Base-by-base conservation (phyloP, 2,329 filamentous ascomycete genomes). In the Fusarium floridanum region DNA sequence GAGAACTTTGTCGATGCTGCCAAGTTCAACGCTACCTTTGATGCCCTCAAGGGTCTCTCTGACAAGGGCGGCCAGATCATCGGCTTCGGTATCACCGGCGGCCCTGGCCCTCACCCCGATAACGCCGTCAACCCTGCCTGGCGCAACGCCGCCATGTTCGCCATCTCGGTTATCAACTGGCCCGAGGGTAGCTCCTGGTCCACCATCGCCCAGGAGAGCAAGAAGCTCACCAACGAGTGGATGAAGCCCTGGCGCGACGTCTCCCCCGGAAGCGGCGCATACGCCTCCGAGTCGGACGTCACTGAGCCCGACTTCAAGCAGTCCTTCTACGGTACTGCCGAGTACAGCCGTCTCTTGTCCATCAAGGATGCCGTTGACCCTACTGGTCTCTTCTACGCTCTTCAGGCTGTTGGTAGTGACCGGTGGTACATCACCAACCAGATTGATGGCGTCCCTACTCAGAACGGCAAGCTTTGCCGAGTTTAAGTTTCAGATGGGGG, bases 61-160 rank as follows among this genome's bases (percentile, higher is more conserved):
- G 82, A 85, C 62, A 79, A 79, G 17, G 85, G 85, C 17, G 84
- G 84, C 14, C 77, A 82, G 16, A 72, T 88, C 9, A 79, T 85
- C 29, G 83, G 79, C 0, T 84, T 86, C 64, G 82, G 83, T 50
- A 85, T 86, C 64, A 80, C 79, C 0, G 71, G 80, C 4, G 81
- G 79, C 0, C 77, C 79, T 8, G 74, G 75, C 0, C 79, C 73
- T 4, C 77, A 82, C 39, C 81, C 82, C 1, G 81, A 83, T 60
- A 86, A 84, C 16, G 83, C 85, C 7, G 81, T 88, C 43, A 86
- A 86, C 74, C 85, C 87, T 6, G 87, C 86, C 1, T 89, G 87
- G 87, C 82, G 88, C 41, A 79, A 82, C 9, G 82, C 85, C 2
- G 76, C 81, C 3, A 76, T 84, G 72, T 84, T 82, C 71, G 80